Conservation (phyloP, 495 filamentous ascomycete genomes). For the Wilcoxina mikolae region DNA sequence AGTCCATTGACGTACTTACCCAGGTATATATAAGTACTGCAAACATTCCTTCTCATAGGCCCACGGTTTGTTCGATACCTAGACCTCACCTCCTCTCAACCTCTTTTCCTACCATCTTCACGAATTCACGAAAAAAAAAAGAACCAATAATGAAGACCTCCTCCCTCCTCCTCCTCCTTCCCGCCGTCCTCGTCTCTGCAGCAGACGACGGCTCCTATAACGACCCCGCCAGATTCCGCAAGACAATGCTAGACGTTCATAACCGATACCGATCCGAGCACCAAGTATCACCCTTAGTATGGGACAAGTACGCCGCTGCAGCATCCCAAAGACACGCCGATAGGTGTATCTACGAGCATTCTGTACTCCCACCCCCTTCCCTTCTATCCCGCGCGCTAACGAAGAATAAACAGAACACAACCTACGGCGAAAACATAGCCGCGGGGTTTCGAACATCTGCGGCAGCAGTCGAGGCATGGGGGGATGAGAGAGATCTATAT, state of each 20-base stretch:
- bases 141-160: too few species aligned
- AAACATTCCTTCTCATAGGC: too few species aligned
- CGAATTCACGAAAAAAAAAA: too few species aligned
- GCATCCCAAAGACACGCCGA: not conserved
- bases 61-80: too few species aligned
- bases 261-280: not conserved
- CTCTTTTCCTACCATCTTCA: too few species aligned
- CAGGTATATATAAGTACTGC: too few species aligned
- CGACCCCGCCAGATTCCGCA: not conserved
- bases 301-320: not conserved
- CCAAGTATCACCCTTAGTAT: not conserved
- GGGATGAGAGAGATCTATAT: not conserved
- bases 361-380: not conserved
- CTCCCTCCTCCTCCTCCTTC: not conserved
- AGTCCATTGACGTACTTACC: too few species aligned
- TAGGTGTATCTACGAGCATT: not conserved
- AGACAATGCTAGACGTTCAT: not conserved
- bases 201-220: not conserved
- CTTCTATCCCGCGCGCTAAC: not conserved
- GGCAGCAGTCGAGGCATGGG: not conserved
- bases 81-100: too few species aligned
- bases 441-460: not conserved
- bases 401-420: not conserved
- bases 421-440: conserved; percentile 3
- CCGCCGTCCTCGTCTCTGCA: not conserved